Evolutionary conservation across 2,329 filamentous ascomycete genomes (phyloP).

Genomic region (Clarireedia monteithiana): DNA sequence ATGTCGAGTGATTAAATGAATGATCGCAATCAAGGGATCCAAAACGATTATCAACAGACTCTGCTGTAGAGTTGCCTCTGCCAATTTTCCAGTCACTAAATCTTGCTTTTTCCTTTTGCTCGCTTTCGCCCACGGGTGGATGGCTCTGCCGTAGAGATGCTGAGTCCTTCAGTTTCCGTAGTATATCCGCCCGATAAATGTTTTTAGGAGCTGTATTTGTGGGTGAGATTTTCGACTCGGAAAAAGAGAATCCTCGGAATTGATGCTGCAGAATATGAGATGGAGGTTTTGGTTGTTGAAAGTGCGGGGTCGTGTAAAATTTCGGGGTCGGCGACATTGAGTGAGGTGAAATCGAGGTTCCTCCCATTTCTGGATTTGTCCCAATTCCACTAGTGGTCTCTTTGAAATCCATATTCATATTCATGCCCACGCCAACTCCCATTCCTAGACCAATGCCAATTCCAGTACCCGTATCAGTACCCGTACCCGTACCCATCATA

Average conservation of each 20-base stretch:
- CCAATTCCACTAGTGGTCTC: constrained; percentile 2
- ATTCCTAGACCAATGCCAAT: not conserved
- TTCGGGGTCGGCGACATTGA: not conserved
- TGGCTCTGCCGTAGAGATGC: not conserved
- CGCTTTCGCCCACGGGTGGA: not conserved
- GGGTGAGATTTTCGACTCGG: not conserved
- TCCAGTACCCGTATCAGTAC: not conserved
- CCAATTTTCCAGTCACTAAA: no score
- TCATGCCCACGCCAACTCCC: not conserved
- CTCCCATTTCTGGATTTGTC: constrained; percentile 5
- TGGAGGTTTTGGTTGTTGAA: not conserved
- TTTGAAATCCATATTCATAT: not conserved
- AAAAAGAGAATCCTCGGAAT: not conserved
- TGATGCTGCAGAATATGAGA: not conserved
- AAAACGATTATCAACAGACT: not conserved
- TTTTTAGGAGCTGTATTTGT: not conserved
- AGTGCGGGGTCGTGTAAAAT: not conserved
- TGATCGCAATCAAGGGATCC: not conserved
- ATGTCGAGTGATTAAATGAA: not conserved
- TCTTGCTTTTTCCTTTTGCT: not conserved
- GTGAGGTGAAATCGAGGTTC: not conserved
- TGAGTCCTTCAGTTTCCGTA: no score
- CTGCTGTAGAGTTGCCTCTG: not conserved
- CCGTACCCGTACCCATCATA: not conserved
- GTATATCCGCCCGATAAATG: not conserved